Conservation (phyloP, 192 early-diverging fungal species). For the Physocladia obscura region DNA sequence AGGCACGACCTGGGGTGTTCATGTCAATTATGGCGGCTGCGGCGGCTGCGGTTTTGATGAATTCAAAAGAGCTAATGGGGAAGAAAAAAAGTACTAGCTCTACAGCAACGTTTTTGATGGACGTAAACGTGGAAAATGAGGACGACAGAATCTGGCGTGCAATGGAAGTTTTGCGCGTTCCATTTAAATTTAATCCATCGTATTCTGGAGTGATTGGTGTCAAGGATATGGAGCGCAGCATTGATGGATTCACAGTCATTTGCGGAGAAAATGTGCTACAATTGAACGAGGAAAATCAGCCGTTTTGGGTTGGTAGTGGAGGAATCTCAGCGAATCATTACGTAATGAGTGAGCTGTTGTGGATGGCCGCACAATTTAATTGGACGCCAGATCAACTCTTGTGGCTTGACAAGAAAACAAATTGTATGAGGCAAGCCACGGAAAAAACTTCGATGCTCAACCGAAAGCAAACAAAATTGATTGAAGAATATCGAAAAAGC, state of each 20-base stretch:
- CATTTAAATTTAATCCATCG: constrained; percentile 49
- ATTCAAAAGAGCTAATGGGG: neutral
- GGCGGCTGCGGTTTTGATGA: too few species aligned
- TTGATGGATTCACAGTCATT: neutral
- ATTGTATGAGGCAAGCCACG: too few species aligned
- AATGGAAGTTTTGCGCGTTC: constrained; percentile 57
- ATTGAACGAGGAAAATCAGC: neutral
- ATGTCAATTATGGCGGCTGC: constrained; percentile 4
- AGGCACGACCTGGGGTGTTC: neutral
- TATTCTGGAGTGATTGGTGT: constrained; percentile 54
- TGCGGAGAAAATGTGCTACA: constrained; percentile 7
- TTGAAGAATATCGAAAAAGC: too few species aligned
- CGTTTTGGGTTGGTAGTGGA: constrained; percentile 11
- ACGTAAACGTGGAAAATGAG: constrained; percentile 44
- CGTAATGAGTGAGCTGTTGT: neutral
- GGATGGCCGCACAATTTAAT: too few species aligned
- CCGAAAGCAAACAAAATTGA: too few species aligned
- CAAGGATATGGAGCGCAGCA: constrained; percentile 23
- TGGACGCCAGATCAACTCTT: too few species aligned
- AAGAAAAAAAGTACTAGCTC: neutral
- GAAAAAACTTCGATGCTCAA: too few species aligned
- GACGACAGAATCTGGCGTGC: constrained; percentile 72
- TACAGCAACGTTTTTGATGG: neutral
- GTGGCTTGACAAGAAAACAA: too few species aligned
- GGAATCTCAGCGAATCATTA: neutral